phyloP scores from a whole-genome alignment of 1,284 basidiomycete genomes.

The Ustilago bromivora region DNA sequence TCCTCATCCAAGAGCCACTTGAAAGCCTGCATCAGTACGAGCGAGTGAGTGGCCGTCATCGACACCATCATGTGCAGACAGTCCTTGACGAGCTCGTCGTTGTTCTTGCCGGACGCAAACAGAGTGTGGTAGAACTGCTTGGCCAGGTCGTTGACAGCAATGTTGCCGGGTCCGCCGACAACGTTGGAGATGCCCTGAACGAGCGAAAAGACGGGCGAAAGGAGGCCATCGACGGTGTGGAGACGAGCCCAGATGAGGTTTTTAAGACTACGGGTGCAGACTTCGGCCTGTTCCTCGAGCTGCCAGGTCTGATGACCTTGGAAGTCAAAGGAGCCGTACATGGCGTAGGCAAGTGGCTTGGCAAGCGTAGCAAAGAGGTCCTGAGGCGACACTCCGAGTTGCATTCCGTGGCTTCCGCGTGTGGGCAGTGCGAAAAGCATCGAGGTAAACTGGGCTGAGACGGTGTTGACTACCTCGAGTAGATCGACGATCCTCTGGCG shows the following conservation, averaged over 20 bases:
- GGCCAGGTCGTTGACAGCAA: conserved; percentile 38
- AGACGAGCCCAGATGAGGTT: conserved; percentile 47
- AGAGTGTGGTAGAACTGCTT: conserved; percentile 49
- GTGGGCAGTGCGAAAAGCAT: conserved; percentile 47
- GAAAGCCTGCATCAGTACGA: conserved; percentile 46
- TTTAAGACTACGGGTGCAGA: conserved; percentile 37
- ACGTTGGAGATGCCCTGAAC: conserved; percentile 48
- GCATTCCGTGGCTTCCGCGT: conserved; percentile 28
- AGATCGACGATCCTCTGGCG: conserved; percentile 39
- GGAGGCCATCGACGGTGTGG: conserved; percentile 38
- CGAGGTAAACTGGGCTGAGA: conserved; percentile 48
- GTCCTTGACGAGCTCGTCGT: conserved; percentile 45
- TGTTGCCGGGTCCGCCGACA: conserved; percentile 51
- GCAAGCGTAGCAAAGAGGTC: conserved; percentile 35
- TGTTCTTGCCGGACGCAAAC: conserved; percentile 42
- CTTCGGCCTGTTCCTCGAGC: conserved; percentile 43
- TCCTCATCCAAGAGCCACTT: conserved; percentile 46
- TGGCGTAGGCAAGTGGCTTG: conserved; percentile 49
- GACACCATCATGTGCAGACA: conserved; percentile 52
- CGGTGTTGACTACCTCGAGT: conserved; percentile 43
- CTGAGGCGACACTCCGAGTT: conserved; percentile 36
- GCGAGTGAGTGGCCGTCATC: conserved; percentile 42
- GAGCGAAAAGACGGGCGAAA: conserved; percentile 36
- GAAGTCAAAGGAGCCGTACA: conserved; percentile 55
- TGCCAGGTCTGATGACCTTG: conserved; percentile 46